phyloP scores from a whole-genome alignment of 495 filamentous ascomycete species.

The Cenococcum geophilum region DNA sequence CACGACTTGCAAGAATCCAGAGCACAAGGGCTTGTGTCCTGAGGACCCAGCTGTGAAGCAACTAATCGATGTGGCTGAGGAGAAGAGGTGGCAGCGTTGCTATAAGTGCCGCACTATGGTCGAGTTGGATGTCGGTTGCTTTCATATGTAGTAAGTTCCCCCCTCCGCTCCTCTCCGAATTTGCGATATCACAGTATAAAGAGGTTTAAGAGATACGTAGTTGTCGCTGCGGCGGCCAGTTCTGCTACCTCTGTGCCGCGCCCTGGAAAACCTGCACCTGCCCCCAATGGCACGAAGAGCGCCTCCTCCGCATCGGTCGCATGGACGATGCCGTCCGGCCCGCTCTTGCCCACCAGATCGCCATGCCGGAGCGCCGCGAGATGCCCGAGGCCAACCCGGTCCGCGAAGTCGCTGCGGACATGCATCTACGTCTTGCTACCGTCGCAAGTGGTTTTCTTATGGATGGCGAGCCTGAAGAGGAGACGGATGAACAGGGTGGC shows the following conservation, averaged over 20 bases:
- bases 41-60: not conserved
- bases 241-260: conserved; percentile 33
- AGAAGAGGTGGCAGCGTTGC: conserved; percentile 27
- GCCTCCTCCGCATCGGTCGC: conserved; percentile 10
- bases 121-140: conserved; percentile 19
- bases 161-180: not conserved
- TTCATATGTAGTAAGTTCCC: conserved; percentile 18
- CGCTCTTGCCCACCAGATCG: no score
- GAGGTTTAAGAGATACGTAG: conserved; percentile 3
- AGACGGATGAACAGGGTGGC: not conserved
- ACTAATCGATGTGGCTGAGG: not conserved
- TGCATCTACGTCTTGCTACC: not conserved
- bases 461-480: no score
- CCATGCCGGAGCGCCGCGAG: not conserved
- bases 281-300: conserved; percentile 22
- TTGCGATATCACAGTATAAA: no score
- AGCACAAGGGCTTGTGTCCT: not conserved
- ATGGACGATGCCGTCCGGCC: no score
- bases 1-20: not conserved
- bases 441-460: no score
- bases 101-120: conserved; percentile 20
- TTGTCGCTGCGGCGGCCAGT: conserved; percentile 26
- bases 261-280: conserved; percentile 33
- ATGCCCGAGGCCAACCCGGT: not conserved
- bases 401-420: not conserved